Evolutionary conservation across 768 basidiomycete species (phyloP), one percentile per base, ranked within the genome.

Genomic region (Boletus pseudo-olivaceus): DNA sequence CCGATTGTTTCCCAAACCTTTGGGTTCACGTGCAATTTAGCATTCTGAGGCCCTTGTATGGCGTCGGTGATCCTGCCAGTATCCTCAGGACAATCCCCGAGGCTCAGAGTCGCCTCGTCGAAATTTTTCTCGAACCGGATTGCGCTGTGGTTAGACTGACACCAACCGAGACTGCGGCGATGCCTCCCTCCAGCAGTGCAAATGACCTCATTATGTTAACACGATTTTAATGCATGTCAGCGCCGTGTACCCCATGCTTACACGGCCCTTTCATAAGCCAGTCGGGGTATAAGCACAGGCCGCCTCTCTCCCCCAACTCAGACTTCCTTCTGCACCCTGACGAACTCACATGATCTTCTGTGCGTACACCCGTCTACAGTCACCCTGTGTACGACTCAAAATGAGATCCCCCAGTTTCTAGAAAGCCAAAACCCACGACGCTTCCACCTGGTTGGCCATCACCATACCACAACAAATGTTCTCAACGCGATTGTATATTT

Each of bases 361-460:
- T 73, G 53, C 57, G 62, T 67, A 34, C 46, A 2, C 43, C 27
- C 8, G 5, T 15, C 20, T 46, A 8, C n/a, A 33, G 30, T 34
- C 15, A 17, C 38, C 23, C 29, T 11, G 23, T 27, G 19, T 12
- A 20, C 19, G 27, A 39, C 55, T 57, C 14, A 49, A 27, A 23
- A 2, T 7, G 7, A 11, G 4, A 7, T 32, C 7, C 29, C n/a
- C 20, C 35, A 73, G 70, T 73, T 47, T 67, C 57, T 42, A 66
- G 46, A 57, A 72, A 66, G 27, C 61, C 67, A 38, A 73, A 73
- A 35, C 34, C 56, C 23, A 54, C 61, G 27, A 55, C 63, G 2
- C 60, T 69, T 5, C 72, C 71, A 1, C 52, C 67, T 3, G 63
- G 62, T 37, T 74, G 73, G 73, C 73, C 73, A 19, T 73, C 73